Evolutionary conservation across 805 yeast species (phyloP).

Genomic region (Kluyveromyces nonfermentans): DNA sequence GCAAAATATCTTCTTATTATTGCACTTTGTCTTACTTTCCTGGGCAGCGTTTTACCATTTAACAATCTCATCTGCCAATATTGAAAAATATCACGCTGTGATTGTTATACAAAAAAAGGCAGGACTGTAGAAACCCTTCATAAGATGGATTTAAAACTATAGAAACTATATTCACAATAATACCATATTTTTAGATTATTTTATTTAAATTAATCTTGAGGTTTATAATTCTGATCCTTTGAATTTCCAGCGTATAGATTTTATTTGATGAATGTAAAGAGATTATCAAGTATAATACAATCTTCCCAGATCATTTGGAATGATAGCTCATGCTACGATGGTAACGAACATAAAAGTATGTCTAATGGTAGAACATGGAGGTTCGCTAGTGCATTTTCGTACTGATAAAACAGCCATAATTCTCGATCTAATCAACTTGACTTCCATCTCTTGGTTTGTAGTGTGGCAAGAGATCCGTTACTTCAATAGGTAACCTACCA

Average conservation of each 20-base stretch:
- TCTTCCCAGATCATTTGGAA: background rate
- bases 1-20: no score
- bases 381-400: background rate
- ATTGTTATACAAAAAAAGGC: background rate
- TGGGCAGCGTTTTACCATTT: background rate
- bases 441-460: conserved; percentile 95
- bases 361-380: background rate
- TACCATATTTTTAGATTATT: no score
- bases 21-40: background rate
- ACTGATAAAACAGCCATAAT: background rate
- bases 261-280: background rate
- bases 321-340: no score
- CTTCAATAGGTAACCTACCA: conserved; percentile 85
- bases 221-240: no score
- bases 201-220: no score
- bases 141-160: no score
- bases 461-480: conserved; percentile 59
- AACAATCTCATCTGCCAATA: background rate
- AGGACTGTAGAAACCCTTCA: no score
- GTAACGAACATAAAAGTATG: no score
- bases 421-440: conserved; percentile 39
- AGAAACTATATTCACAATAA: no score
- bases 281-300: background rate
- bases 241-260: background rate
- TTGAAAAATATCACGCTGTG: background rate